phyloP scores from a whole-genome alignment of 2,329 filamentous ascomycete genomes.

The Verticillium alfalfae region DNA sequence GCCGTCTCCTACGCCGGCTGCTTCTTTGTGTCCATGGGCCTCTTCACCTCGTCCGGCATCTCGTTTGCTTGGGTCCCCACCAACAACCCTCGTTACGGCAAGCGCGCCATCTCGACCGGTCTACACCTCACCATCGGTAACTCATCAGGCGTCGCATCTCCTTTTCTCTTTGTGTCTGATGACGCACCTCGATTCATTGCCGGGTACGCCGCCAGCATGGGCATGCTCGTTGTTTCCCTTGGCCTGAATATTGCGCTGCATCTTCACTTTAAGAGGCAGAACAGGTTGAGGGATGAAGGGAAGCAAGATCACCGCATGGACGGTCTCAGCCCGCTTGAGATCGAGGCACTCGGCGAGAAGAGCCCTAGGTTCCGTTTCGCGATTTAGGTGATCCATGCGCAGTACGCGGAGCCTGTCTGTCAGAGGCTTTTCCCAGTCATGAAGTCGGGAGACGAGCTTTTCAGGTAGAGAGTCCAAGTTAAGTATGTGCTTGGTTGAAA shows the following conservation, averaged over 20 bases:
- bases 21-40: conserved; percentile 55
- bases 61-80: conserved; percentile 38
- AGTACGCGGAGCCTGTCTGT: not conserved
- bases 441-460: not conserved
- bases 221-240: conserved; percentile 32
- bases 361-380: conserved; percentile 25
- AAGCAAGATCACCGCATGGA: conserved; percentile 32
- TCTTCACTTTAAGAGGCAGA: conserved; percentile 24
- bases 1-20: conserved; percentile 58
- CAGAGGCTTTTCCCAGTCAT: not conserved
- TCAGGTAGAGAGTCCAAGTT: not conserved
- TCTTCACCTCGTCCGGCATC: conserved; percentile 40
- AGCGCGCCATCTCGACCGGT: conserved; percentile 56
- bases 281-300: conserved; percentile 27
- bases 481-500: not conserved
- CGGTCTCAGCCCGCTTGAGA: conserved; percentile 32
- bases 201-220: conserved; percentile 47
- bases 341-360: conserved; percentile 34
- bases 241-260: conserved; percentile 18
- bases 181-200: conserved; percentile 39
- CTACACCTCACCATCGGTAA: conserved; percentile 59
- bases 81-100: conserved; percentile 60
- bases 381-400: not conserved
- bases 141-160: conserved; percentile 55
- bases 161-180: conserved; percentile 44